These are phyloP conservation scores for Staphylotrichum tortipilum DNA, from an alignment of 495 filamentous ascomycete species.

Conservation along the genomic window DNA sequence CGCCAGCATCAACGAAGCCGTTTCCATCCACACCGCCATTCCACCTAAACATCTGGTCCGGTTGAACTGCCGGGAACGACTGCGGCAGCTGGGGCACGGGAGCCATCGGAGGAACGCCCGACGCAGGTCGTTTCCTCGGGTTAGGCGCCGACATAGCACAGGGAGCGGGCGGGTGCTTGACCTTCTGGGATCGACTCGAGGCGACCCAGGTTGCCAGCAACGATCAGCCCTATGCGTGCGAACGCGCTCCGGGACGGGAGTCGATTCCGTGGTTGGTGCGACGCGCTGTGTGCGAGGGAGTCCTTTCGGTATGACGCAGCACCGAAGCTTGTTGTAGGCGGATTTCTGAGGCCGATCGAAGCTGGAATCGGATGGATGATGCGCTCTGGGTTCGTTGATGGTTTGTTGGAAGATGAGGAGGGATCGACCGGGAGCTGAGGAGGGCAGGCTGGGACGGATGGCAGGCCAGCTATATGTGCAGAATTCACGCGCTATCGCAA, in stretches of 20 bases:
- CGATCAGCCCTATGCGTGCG: not conserved
- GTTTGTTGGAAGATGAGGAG: too few species aligned
- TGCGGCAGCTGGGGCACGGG: constrained; percentile 43
- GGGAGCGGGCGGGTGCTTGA: constrained; percentile 23
- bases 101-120: constrained; percentile 54
- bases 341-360: not conserved
- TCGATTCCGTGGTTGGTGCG: not conserved
- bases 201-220: constrained; percentile 2
- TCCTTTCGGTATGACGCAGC: not conserved
- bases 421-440: not conserved
- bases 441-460: not conserved
- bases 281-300: not conserved
- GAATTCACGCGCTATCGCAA: too few species aligned
- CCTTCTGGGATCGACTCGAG: constrained; percentile 1
- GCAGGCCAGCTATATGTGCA: constrained; percentile 6
- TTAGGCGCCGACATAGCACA: constrained; percentile 43
- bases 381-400: too few species aligned
- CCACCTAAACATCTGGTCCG: constrained; percentile 36
- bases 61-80: constrained; percentile 29
- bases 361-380: not conserved
- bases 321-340: not conserved
- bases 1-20: constrained; percentile 27
- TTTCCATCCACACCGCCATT: constrained; percentile 21
- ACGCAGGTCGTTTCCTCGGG: constrained; percentile 64
- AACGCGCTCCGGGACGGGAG: not conserved